These are phyloP conservation scores for Pouteria glomerata DNA, from an alignment of 148 eudicot species.

Conservation along the genomic window DNA sequence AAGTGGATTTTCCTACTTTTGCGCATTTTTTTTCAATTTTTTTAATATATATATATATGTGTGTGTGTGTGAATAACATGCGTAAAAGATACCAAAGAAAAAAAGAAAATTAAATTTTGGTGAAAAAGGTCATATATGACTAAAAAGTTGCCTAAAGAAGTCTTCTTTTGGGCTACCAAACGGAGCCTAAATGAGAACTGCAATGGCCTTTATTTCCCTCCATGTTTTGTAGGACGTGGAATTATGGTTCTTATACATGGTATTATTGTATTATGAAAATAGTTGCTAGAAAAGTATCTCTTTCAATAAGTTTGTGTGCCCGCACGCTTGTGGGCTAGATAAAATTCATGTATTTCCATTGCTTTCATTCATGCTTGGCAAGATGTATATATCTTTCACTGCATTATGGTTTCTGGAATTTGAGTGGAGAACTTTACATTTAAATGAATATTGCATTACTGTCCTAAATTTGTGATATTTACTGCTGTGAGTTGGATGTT, in stretches of 20 bases:
- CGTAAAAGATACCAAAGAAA: no score
- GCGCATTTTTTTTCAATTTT: no score
- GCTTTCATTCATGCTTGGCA: not conserved
- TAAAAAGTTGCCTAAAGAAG: no score
- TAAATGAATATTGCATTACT: not conserved
- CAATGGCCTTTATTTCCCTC: not conserved
- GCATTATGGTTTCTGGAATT: not conserved
- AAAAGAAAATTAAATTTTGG: no score
- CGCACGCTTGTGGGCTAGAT: not conserved
- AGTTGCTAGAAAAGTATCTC: not conserved
- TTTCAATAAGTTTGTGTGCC: no score
- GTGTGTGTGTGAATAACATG: no score
- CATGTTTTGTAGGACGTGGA: not conserved
- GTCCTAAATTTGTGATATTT: not conserved
- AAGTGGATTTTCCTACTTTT: no score
- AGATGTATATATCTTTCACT: not conserved
- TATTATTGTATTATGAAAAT: not conserved
- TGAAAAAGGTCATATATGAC: no score
- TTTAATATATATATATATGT: no score
- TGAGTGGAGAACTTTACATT: not conserved
- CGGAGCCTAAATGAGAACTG: constrained; percentile 1
- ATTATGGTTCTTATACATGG: not conserved
- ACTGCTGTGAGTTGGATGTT: not conserved
- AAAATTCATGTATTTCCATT: not conserved
- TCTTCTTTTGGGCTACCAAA: no score